These are phyloP conservation scores for Copromyces sp. DNA, from an alignment of 495 filamentous ascomycete species.

Conservation along the genomic window DNA sequence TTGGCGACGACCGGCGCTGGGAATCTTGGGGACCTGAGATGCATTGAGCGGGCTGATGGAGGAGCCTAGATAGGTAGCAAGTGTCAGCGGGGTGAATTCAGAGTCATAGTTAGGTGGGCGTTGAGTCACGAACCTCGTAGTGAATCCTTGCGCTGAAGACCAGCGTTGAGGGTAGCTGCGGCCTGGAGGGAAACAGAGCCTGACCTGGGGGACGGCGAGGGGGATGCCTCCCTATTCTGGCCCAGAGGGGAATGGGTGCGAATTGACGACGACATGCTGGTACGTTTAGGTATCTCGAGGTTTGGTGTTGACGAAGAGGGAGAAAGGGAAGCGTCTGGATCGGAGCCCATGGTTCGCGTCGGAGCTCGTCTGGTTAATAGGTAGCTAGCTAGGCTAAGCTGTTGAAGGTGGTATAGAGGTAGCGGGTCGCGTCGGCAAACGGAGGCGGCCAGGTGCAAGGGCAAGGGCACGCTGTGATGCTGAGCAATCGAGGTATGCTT, in stretches of 20 bases:
- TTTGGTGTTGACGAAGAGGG: slow-evolving; percentile 17
- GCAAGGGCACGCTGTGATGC: not conserved
- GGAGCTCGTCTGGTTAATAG: not conserved
- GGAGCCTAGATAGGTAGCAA: slow-evolving; percentile 28
- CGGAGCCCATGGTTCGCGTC: not conserved
- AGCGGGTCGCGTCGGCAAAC: not conserved
- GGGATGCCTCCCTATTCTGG: slow-evolving; percentile 25
- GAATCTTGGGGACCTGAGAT: slow-evolving; percentile 42
- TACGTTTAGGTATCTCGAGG: not conserved
- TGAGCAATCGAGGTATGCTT: not conserved
- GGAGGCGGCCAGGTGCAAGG: not conserved
- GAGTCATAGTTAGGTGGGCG: slow-evolving; percentile 3
- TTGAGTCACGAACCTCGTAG: slow-evolving; percentile 34
- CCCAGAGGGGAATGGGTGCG: slow-evolving; percentile 31
- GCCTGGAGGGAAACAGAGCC: slow-evolving; percentile 56
- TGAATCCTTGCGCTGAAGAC: slow-evolving; percentile 53
- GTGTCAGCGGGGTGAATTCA: slow-evolving; percentile 8
- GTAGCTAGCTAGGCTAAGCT: not conserved
- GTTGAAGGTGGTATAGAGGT: not conserved
- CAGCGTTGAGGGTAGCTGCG: slow-evolving; percentile 59
- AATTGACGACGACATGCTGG: slow-evolving; percentile 26
- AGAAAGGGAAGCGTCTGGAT: not conserved
- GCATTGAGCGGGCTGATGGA: slow-evolving; percentile 39
- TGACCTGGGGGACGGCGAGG: slow-evolving; percentile 46
- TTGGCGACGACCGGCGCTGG: slow-evolving; percentile 49